Conservation (phyloP, 2,329 filamentous ascomycete genomes). For the Fusarium sp. region DNA sequence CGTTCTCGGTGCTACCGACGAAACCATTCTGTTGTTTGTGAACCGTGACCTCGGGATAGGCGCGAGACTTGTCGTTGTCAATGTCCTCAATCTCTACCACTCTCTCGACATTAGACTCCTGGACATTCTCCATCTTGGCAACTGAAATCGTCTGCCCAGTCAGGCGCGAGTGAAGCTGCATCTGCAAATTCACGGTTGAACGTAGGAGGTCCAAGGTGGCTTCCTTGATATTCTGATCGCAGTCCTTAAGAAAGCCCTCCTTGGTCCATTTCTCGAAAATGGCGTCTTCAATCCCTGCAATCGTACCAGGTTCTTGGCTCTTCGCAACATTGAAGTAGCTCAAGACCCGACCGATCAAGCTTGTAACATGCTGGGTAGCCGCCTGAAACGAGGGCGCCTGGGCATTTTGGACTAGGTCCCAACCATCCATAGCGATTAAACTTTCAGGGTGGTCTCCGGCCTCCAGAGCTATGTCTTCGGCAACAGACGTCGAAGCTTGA, state of each 20-base stretch:
- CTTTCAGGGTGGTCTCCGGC: background rate
- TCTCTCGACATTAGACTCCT: slow-evolving; percentile 8
- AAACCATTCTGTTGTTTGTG: background rate
- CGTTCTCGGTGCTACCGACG: background rate
- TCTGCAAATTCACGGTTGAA: slow-evolving; percentile 14
- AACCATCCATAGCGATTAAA: slow-evolving; percentile 28
- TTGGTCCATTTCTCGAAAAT: slow-evolving; percentile 44
- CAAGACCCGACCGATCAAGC: slow-evolving; percentile 15
- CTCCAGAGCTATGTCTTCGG: background rate
- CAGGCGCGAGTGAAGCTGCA: background rate
- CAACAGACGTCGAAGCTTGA: background rate
- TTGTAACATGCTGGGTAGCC: slow-evolving; percentile 1
- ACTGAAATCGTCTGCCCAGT: background rate
- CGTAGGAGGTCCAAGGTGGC: slow-evolving; percentile 39
- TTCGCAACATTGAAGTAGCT: slow-evolving; percentile 14
- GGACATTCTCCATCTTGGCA: background rate
- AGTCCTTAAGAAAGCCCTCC: slow-evolving; percentile 40
- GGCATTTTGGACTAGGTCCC: slow-evolving; percentile 8
- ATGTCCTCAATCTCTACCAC: background rate
- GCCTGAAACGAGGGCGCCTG: slow-evolving; percentile 1
- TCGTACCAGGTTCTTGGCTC: slow-evolving; percentile 23
- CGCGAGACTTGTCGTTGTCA: background rate
- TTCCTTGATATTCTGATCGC: slow-evolving; percentile 40
- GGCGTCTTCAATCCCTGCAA: slow-evolving; percentile 43
- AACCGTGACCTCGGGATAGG: background rate